Percentiles rank a stretch among this genome's conserved stretches.
Evolutionary conservation across 2,329 filamentous ascomycete species (phyloP).

Genomic region (Trichoderma sp.): DNA sequence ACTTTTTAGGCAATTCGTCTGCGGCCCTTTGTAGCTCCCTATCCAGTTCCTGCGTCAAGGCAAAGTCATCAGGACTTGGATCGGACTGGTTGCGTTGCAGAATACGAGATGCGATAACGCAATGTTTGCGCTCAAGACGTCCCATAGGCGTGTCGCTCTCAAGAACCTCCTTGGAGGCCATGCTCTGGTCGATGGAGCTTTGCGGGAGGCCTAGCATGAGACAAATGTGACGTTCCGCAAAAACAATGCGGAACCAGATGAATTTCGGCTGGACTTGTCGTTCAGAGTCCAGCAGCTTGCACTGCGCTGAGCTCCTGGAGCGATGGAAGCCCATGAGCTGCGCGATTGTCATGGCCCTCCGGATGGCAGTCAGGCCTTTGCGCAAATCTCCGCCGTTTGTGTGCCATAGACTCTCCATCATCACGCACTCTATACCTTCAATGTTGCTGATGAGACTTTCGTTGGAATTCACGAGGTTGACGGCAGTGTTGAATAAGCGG

Average conservation of each 20-base stretch:
- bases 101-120: slow-evolving; percentile 42
- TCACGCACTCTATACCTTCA: slow-evolving; percentile 55
- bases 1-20: slow-evolving; percentile 39
- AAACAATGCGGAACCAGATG: slow-evolving; percentile 47
- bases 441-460: slow-evolving; percentile 50
- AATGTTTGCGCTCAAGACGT: slow-evolving; percentile 40
- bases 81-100: slow-evolving; percentile 43
- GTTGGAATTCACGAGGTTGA: slow-evolving; percentile 48
- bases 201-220: slow-evolving; percentile 48
- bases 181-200: slow-evolving; percentile 34
- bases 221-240: slow-evolving; percentile 44
- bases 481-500: background rate
- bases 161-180: slow-evolving; percentile 32
- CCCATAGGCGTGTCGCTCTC: slow-evolving; percentile 36
- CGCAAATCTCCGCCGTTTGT: slow-evolving; percentile 53
- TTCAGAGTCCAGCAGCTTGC: slow-evolving; percentile 7
- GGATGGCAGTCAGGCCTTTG: slow-evolving; percentile 49
- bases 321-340: slow-evolving; percentile 44
- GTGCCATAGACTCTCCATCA: slow-evolving; percentile 52
- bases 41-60: slow-evolving; percentile 41
- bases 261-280: slow-evolving; percentile 27
- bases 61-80: slow-evolving; percentile 33
- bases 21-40: slow-evolving; percentile 40
- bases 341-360: slow-evolving; percentile 50
- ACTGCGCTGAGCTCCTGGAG: slow-evolving; percentile 11